Evolutionary conservation across 2,329 filamentous ascomycete species (phyloP).

Genomic region (Botrytis cinerea): DNA sequence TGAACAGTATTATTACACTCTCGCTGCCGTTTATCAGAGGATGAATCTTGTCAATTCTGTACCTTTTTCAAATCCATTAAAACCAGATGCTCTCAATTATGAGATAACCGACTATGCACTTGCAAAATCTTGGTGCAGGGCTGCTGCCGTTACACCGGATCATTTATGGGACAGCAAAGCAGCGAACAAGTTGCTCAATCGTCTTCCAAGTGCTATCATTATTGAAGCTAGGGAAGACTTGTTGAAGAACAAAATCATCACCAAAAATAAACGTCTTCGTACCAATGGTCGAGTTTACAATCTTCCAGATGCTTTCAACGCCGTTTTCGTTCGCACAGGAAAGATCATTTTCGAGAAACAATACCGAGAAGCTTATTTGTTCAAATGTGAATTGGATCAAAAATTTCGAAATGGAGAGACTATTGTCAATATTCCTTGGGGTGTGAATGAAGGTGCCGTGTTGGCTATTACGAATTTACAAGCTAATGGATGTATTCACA

Average conservation of each 20-base stretch:
- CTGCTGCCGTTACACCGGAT: slow-evolving; percentile 56
- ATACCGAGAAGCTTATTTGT: slow-evolving; percentile 57
- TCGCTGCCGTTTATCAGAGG: slow-evolving; percentile 48
- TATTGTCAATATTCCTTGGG: slow-evolving; percentile 36
- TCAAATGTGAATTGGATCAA: slow-evolving; percentile 62
- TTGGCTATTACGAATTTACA: slow-evolving; percentile 69
- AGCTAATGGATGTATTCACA: slow-evolving; percentile 56
- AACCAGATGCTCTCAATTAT: not conserved
- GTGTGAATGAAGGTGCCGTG: slow-evolving; percentile 62
- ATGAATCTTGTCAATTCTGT: slow-evolving; percentile 46
- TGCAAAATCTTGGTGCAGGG: slow-evolving; percentile 61
- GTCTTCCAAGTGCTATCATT: slow-evolving; percentile 26
- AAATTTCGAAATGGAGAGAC: slow-evolving; percentile 43
- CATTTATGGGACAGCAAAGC: slow-evolving; percentile 51
- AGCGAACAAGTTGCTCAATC: slow-evolving; percentile 52
- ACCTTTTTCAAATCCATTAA: slow-evolving; percentile 46
- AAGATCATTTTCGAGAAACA: slow-evolving; percentile 57
- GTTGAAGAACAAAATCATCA: slow-evolving; percentile 45
- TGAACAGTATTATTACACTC: slow-evolving; percentile 48
- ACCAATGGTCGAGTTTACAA: slow-evolving; percentile 59
- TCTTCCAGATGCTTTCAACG: slow-evolving; percentile 23
- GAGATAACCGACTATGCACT: slow-evolving; percentile 44
- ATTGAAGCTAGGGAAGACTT: slow-evolving; percentile 34
- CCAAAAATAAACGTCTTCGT: slow-evolving; percentile 61
- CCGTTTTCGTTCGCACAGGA: slow-evolving; percentile 54